Evolutionary conservation across 164 flowering plant species (phyloP).

Genomic region (Platanus orientalis): DNA sequence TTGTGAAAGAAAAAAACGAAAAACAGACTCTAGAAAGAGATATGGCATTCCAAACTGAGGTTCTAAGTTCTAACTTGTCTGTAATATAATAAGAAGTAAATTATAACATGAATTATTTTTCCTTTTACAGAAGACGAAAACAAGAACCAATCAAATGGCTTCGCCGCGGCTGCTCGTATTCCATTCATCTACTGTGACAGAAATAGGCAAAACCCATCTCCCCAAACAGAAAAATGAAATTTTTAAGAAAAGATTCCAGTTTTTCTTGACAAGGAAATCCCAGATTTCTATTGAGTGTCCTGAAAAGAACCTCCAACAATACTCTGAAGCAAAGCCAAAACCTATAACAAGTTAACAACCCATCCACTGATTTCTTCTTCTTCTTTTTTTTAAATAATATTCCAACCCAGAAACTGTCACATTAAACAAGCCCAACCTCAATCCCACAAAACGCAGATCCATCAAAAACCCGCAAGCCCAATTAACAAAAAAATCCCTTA

Average conservation of each 20-base stretch:
- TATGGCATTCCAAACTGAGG: too few relatives aligned
- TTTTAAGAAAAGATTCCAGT: background rate
- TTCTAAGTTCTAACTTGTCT: too few relatives aligned
- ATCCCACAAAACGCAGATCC: constrained; percentile 11
- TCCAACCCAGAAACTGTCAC: constrained; percentile 3
- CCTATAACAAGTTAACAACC: too few relatives aligned
- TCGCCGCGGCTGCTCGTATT: constrained; percentile 4
- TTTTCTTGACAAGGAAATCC: constrained; percentile 38
- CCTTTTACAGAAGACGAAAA: background rate
- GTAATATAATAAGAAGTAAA: too few relatives aligned
- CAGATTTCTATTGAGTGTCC: constrained; percentile 15
- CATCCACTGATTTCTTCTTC: too few relatives aligned
- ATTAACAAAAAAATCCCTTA: background rate
- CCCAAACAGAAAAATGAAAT: background rate
- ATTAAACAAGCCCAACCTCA: constrained; percentile 5
- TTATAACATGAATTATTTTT: background rate
- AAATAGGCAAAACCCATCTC: constrained; percentile 6
- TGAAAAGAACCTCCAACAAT: constrained; percentile 36
- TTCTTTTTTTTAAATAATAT: background rate
- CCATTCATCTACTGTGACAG: background rate
- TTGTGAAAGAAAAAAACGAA: too few relatives aligned
- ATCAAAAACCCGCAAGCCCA: constrained; percentile 8
- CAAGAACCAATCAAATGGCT: constrained; percentile 11
- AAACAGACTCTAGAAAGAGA: background rate
- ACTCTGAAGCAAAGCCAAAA: constrained; percentile 15